Conservation (phyloP, 768 basidiomycete genomes). For the Mycena albidolilacea region DNA sequence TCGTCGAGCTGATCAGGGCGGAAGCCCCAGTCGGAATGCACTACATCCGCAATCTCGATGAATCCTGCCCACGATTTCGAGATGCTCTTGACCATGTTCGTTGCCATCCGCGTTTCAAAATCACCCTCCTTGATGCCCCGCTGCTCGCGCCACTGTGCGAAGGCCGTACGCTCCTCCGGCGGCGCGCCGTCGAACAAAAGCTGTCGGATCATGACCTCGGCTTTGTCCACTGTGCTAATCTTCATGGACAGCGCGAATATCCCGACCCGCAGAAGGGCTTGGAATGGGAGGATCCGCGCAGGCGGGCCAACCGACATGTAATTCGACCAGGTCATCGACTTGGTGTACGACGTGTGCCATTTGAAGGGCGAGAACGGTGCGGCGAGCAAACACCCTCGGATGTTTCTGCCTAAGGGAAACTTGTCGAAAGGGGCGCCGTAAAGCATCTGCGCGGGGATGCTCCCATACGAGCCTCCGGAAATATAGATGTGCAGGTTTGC, state of each 20-base stretch:
- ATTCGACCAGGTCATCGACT: conserved; percentile 60
- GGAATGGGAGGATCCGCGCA: conserved; percentile 58
- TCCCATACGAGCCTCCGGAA: conserved; percentile 69
- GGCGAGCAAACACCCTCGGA: conserved; percentile 64
- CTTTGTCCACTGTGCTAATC: neutral
- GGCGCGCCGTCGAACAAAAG: conserved; percentile 53
- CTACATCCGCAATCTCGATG: conserved; percentile 55
- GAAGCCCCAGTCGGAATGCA: conserved; percentile 70
- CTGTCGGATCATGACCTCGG: conserved; percentile 24
- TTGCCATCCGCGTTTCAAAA: conserved; percentile 57
- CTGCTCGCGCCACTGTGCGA: conserved; percentile 58
- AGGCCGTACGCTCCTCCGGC: conserved; percentile 57
- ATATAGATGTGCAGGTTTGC: conserved; percentile 56
- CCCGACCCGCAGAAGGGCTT: conserved; percentile 46
- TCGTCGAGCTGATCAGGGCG: conserved; percentile 59
- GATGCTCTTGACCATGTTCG: conserved; percentile 63
- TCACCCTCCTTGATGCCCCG: conserved; percentile 59
- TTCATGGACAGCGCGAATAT: neutral
- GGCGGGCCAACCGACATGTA: conserved; percentile 65
- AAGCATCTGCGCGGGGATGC: conserved; percentile 68
- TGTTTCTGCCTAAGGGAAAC: conserved; percentile 64
- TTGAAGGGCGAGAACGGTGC: conserved; percentile 64
- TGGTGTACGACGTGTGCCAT: conserved; percentile 60
- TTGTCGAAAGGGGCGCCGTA: conserved; percentile 65
- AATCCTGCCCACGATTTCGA: conserved; percentile 68